Evolutionary conservation across 2,329 filamentous ascomycete species (phyloP), one percentile per base, ranked within the genome.

Genomic region (Parascedosporium putredinis): DNA sequence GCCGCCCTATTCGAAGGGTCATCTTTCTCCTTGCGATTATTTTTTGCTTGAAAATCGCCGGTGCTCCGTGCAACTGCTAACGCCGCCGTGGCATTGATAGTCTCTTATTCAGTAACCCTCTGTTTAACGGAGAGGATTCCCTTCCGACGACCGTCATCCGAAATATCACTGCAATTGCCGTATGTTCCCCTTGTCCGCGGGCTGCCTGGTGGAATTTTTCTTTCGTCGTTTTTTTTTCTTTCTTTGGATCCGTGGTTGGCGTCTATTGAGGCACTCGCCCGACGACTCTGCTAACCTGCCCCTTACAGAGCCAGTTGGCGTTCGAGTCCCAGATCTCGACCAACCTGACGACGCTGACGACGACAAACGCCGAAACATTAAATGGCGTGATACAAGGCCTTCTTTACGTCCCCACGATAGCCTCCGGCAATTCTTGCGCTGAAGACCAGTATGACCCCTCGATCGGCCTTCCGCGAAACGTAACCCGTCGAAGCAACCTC

Each of bases 351-450:
- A 94, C 88, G 0, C 72, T 96, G 12, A 86, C 86, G 3, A 79
- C 76, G 27, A 84, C 80, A 53, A 81, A 79, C 61, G 73, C 79
- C 48, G 72, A 76, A 27, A 71, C 71, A 7, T 64, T 72, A 34
- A 78, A 83, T 55, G 76, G 76, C 50, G 70, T 79, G 49, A 79
- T 93, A 31, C 77, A 80, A 55, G 91, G 91, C 53, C 76, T 96
- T 14, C 75, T 97, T 51, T 97, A 93, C 63, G 84, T 95, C 2
- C 93, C 91, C 4, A 78, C 83, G 52, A 73, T 95, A 36, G 62
- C 67, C 5, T 51, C 60, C 9, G 62, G 72, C 50, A 75, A 84
- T 54, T 66, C 72, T 0, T 96, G 90, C 67, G 73, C 73, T 60
- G 69, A 79, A 14, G 66, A 76, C 44, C 79, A 84, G 38, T 73